Percentiles rank a stretch among this genome's conserved stretches.
phyloP scores from a whole-genome alignment of 495 filamentous ascomycete genomes.

The Aspergillus hancockii region DNA sequence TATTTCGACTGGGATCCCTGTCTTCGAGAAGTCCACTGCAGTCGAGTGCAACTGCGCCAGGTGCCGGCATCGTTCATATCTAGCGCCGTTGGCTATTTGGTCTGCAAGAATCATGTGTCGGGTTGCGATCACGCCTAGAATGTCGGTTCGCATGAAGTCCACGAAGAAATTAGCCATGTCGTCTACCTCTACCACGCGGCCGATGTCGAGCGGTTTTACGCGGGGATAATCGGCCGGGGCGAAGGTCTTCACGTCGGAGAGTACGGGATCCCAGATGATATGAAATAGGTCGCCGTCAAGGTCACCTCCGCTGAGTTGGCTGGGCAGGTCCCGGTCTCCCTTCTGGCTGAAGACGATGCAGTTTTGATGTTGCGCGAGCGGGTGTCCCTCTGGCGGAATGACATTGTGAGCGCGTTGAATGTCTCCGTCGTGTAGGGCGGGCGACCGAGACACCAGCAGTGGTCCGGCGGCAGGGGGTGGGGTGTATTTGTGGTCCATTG shows the following conservation, averaged over 20 bases:
- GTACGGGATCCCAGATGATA: constrained; percentile 65
- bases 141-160: constrained; percentile 75
- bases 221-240: constrained; percentile 68
- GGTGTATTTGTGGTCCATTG: constrained; percentile 12
- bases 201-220: constrained; percentile 53
- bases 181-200: constrained; percentile 47
- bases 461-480: constrained; percentile 22
- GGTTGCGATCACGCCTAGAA: constrained; percentile 67
- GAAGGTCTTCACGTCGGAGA: constrained; percentile 37
- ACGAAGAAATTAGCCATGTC: constrained; percentile 82
- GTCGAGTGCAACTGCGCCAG: constrained; percentile 72
- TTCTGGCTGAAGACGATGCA: constrained; percentile 76
- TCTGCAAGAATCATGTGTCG: constrained; percentile 71
- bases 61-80: constrained; percentile 55
- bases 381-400: constrained; percentile 57
- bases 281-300: constrained; percentile 81
- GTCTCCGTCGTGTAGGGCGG: constrained; percentile 79
- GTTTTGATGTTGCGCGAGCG: constrained; percentile 61
- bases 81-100: constrained; percentile 53
- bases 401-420: constrained; percentile 62
- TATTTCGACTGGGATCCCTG: constrained; percentile 63
- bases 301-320: constrained; percentile 75
- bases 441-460: constrained; percentile 68
- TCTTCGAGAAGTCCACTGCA: constrained; percentile 83
- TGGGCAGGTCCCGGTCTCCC: constrained; percentile 72